Conservation (phyloP, 176 grass and related monocot genomes). For the Poa pratensis region DNA sequence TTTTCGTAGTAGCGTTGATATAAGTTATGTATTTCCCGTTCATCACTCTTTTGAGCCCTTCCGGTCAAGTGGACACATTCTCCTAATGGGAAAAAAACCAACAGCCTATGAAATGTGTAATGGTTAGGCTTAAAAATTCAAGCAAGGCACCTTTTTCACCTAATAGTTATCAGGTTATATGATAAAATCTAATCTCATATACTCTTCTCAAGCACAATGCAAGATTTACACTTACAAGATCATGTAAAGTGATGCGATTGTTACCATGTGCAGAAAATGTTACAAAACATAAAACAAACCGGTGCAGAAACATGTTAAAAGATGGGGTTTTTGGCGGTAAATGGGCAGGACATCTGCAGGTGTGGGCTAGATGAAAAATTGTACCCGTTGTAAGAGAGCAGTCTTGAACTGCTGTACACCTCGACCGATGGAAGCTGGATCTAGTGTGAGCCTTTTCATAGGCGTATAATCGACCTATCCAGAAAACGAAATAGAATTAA, state of each 20-base stretch:
- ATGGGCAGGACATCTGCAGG: constrained; percentile 13
- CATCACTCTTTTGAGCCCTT: constrained; percentile 77
- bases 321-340: neutral
- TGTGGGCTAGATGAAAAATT: neutral
- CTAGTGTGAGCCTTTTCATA: constrained; percentile 94
- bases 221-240: constrained; percentile 23
- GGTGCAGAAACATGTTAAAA: too few species aligned
- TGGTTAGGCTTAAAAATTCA: too few species aligned
- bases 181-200: neutral
- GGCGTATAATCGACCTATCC: constrained; percentile 94
- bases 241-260: neutral
- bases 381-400: constrained; percentile 79
- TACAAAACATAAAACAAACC: too few species aligned
- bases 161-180: constrained; percentile 18
- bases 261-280: too few species aligned
- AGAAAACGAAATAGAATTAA: too few species aligned
- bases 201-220: neutral
- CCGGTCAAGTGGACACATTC: constrained; percentile 75
- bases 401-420: constrained; percentile 98
- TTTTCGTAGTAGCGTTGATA: constrained; percentile 90
- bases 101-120: constrained; percentile 22
- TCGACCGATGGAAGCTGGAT: constrained; percentile 89
- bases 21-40: constrained; percentile 84
- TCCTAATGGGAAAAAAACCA: constrained; percentile 54
- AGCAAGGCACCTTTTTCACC: neutral